phyloP scores from a whole-genome alignment of 768 basidiomycete genomes.

The Erythrobasidium yunnanense region DNA sequence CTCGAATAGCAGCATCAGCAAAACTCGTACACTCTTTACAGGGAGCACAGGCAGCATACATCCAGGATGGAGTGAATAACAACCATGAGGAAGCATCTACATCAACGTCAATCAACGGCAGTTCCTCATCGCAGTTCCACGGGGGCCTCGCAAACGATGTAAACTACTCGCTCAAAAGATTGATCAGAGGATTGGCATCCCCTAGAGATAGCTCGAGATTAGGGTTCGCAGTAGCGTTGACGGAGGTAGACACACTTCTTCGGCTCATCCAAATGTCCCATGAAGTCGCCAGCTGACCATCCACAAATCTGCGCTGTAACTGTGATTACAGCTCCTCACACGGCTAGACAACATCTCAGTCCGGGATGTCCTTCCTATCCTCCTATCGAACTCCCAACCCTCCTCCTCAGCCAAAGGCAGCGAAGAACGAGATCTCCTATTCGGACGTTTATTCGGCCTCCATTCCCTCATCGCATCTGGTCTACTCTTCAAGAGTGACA shows the following conservation, averaged over 20 bases:
- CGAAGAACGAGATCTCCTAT: conserved; percentile 83
- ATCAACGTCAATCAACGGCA: no score
- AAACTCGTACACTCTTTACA: background rate
- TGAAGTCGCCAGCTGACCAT: conserved; percentile 59
- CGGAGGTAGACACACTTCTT: conserved; percentile 57
- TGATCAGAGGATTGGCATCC: conserved; percentile 78
- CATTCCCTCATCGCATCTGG: conserved; percentile 75
- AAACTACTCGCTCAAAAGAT: conserved; percentile 74
- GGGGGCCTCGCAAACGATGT: conserved; percentile 50
- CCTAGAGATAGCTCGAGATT: conserved; percentile 84
- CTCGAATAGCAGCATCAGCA: background rate
- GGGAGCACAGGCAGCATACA: background rate
- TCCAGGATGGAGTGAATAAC: background rate
- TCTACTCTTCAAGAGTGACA: conserved; percentile 46
- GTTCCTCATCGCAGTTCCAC: background rate
- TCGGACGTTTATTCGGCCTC: conserved; percentile 84
- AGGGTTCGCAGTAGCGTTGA: conserved; percentile 89
- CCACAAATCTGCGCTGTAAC: background rate
- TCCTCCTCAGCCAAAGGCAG: conserved; percentile 72
- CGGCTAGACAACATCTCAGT: conserved; percentile 43
- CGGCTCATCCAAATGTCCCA: conserved; percentile 2
- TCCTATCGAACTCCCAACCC: conserved; percentile 59
- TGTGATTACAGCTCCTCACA: conserved; percentile 53
- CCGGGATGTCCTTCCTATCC: conserved; percentile 53
- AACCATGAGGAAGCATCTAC: background rate